Evolutionary conservation across 1,139 yeast genomes (phyloP), one percentile per base, ranked within the genome.

Genomic region (Candida smagusa): DNA sequence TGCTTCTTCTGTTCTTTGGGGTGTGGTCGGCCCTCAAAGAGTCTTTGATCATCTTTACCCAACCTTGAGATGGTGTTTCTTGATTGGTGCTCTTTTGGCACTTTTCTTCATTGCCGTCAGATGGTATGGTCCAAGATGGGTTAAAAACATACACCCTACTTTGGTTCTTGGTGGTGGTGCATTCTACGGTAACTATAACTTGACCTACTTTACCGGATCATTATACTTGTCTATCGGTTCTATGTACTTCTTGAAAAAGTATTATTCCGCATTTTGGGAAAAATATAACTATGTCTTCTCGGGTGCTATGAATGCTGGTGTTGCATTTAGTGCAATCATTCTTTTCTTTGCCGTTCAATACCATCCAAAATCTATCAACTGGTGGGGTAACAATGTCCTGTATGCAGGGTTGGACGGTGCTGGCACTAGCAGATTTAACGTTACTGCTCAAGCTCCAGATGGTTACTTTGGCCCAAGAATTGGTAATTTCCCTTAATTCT

Each of bases 1-100:
- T 59, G 65, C 68, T 35, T 79, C 86, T 6, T 72, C 81, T 3
- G 71, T 81, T 28, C 65, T 77, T 32, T 82, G 87, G 87, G 85
- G 86, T 39, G 75, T 76, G 8, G 72, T 80, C 46, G 85, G 84
- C 2, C 82, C 84, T 1, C 59, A 65, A 46, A 65, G 73, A 44
- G 72, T 67, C 36, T 75, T 75, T 45, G 59, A 59, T 41, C 70
- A 68, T 1, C 54, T 74, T 13, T 76, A 77, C 48, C 81, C 81
- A 26, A 52, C 63, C 26, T 56, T 76, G 53, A 62, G 64, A 49
- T 75, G 61, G 61, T 68, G 77, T 42, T 79, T 79, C 67, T 58
- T 77, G 34, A 64, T 78, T 35, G 84, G 84, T 1, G 33, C 35
- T 5, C 31, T 25, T n/a, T 28, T 23, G 3, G 70, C 56, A 60